Base-by-base conservation (phyloP, 257 asterid species). In the Solanum medicagineum region DNA sequence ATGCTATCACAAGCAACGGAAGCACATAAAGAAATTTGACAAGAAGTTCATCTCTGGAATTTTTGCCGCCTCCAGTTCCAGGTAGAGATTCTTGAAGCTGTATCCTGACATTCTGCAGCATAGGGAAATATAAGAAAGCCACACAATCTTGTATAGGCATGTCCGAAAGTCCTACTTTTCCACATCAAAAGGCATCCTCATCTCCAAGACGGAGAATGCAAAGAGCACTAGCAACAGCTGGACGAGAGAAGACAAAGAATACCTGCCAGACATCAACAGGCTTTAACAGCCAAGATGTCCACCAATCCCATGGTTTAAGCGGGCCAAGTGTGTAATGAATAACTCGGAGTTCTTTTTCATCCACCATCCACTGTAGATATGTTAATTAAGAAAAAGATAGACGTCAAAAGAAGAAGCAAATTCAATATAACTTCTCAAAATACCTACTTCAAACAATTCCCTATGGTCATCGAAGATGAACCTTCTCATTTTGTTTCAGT, bases 201-300 rank as follows among this genome's bases (percentile, higher is more conserved):
- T 24, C 60, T 49, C 14, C 60, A 75, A 47, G 81, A 75, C 2
- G 44, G 49, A 51, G 47, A 51, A 51, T 26, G 45, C 82, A 51
- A 24, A 77, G 82, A 22, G 45, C 62, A 77, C 75, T 51, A 49
- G 45, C 60, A 24, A 75, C 8, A 4, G 57, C 40, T 44, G 2
- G 20, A 32, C 65, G 3, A 68, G 57, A 80, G 19, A 49, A 57
- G n/a, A 60, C 4, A 24, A 75, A 54, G n/a, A 84, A 44, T 89
- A 97, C 99, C 99, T 97, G 98, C 99, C 99, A 97, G 87, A 91
- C 97, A 89, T 95, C 98, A 86, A 95, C 98, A 36, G 99, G 99
- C 79, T 95, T 95, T 86, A 97, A 95, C 88, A 97, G 97, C 99
- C 99, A 97, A 85, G 94, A 93, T 62, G 99, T 95, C 99, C 99